A percentile compares a stretch with the other conserved stretches of the same genome.
phyloP scores from a whole-genome alignment of 2,329 filamentous ascomycete genomes.

The Colletotrichum sansevieriae region DNA sequence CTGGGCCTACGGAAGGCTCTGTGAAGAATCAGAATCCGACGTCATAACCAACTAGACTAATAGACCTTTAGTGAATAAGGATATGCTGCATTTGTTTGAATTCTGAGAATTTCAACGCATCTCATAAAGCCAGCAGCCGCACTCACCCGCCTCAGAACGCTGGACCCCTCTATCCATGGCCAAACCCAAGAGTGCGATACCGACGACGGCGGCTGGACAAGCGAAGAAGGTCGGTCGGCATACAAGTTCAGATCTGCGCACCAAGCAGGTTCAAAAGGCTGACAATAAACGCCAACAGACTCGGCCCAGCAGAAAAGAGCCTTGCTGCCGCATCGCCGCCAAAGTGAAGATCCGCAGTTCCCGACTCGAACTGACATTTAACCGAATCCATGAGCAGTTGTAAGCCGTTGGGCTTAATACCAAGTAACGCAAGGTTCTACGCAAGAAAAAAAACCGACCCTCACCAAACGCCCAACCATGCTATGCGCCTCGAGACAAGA shows the following conservation, averaged over 20 bases:
- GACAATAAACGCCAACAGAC: too few species aligned
- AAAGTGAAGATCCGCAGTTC: too few species aligned
- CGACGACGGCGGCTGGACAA: too few species aligned
- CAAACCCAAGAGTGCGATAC: too few species aligned
- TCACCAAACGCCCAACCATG: conserved; percentile 39
- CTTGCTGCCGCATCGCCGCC: too few species aligned
- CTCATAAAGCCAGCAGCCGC: background rate
- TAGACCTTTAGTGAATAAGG: background rate
- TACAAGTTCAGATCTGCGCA: too few species aligned
- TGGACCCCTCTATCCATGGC: too few species aligned
- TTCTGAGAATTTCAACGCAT: accelerated
- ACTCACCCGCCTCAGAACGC: background rate
- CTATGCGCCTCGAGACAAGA: conserved; percentile 33
- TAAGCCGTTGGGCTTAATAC: background rate
- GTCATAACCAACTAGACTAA: conserved; percentile 43
- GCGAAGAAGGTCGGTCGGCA: too few species aligned
- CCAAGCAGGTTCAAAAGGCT: too few species aligned
- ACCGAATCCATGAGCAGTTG: background rate
- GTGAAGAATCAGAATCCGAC: conserved; percentile 37
- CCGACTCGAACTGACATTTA: background rate
- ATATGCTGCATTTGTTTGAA: background rate
- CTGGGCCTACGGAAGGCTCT: conserved; percentile 39
- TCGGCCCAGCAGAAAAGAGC: too few species aligned
- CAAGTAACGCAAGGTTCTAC: conserved; percentile 3
- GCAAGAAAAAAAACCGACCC: conserved; percentile 5